Percentiles rank a stretch among this genome's conserved stretches.
These are phyloP conservation scores for Casuarina equisetifolia DNA, from an alignment of 306 rosid species.

Conservation along the genomic window DNA sequence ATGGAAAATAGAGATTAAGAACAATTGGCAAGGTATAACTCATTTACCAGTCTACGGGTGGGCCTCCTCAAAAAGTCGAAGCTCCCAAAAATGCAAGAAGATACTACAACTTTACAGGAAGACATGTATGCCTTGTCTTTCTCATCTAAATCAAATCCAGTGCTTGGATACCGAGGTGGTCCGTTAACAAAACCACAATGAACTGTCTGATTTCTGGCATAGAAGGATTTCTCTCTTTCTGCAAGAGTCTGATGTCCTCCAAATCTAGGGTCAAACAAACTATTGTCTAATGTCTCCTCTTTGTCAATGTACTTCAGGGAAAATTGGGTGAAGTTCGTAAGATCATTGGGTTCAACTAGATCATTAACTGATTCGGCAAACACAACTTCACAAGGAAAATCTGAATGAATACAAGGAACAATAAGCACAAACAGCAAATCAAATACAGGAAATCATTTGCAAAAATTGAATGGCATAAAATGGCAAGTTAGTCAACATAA, in stretches of 20 bases:
- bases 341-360: conserved; percentile 60
- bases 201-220: conserved; percentile 64
- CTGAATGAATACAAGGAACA: conserved; percentile 45
- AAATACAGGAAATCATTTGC: conserved; percentile 14
- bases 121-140: conserved; percentile 70
- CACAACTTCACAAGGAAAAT: conserved; percentile 74
- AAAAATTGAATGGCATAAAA: conserved; percentile 17
- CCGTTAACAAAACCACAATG: conserved; percentile 86
- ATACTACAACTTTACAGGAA: conserved; percentile 73
- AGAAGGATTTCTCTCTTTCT: conserved; percentile 78
- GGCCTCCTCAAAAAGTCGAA: conserved; percentile 94
- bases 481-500: conserved; percentile 19
- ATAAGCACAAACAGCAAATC: conserved; percentile 29
- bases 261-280: conserved; percentile 60
- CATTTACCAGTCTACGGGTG: conserved; percentile 68
- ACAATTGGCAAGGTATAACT: conserved; percentile 2
- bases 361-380: conserved; percentile 55
- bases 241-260: conserved; percentile 81
- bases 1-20: background rate
- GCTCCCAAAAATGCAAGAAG: conserved; percentile 97
- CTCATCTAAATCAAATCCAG: conserved; percentile 75
- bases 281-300: conserved; percentile 42
- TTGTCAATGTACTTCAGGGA: conserved; percentile 58
- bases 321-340: conserved; percentile 56
- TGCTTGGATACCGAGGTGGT: conserved; percentile 54